Evolutionary conservation across 768 basidiomycete genomes (phyloP), one percentile per base, ranked within the genome.

Genomic region (Calocera cornea): DNA sequence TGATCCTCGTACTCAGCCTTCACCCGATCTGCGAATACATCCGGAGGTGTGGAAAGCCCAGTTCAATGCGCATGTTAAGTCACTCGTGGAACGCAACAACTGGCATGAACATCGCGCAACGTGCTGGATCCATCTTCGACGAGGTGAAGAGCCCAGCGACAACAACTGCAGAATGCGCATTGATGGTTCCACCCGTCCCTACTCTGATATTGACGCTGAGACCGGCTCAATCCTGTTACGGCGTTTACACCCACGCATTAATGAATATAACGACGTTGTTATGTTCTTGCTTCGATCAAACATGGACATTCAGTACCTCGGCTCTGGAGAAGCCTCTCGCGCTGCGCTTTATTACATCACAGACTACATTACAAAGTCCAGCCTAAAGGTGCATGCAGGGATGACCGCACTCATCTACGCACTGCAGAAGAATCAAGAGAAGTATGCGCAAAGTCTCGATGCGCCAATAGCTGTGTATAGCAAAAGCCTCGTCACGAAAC

Each of bases 291-390:
- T 82, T 0, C 67, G 76, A 0, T 79, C 78, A 47, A 83, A 83
- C 65, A 81, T 80, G 77, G 82, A 83, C 65, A 79, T 83, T 0
- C 80, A 82, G 67, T 80, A 77, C 50, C 77, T 83, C 16, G 76
- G 76, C 0, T 81, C 80, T 0, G 82, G 82, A 0, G 41, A 71
- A 3, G 68, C 75, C 0, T 79, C 79, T 0, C 81, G 81, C 66
- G 80, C 81, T 0, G 68, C 81, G 0, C 40, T 80, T 2, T 80
- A 79, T 66, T 83, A 83, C 65, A 79, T 83, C 22, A 83, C 81
- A 0, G 76, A 83, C 66, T 83, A 83, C 64, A 81, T 83, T 16
- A 78, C 80, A 0, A 83, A 83, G 65, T 66, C 77, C 0, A 75
- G 78, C 49, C 67, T 82, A 12, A 80, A 80, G 44, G 69, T 76